Evolutionary conservation across 805 yeast species (phyloP), one percentile per base, ranked within the genome.

Genomic region (Huiozyma naganishii): DNA sequence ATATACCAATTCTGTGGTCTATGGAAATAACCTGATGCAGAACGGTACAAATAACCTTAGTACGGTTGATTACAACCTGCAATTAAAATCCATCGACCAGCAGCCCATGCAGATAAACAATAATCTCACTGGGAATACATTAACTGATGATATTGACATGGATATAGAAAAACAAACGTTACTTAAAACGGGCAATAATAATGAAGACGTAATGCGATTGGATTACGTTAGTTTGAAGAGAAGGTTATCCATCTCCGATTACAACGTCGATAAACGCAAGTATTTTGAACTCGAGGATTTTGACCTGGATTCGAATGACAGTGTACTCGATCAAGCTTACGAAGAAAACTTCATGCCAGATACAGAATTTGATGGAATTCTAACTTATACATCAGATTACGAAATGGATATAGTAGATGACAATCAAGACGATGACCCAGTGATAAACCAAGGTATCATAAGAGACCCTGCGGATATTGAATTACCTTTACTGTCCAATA

Each of bases 241-340:
- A 42, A 46, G 63, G 44, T 44, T 60, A 12, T 60, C 65, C 5
- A 60, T 60, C 11, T 54, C 62, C 7, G 59, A 54, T 23, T 57
- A 57, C 40, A 48, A 57, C 42, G 48, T 50, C 28, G 55, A 55
- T 40, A 52, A 54, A 32, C 53, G 60, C 4, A 54, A 52, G 27
- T 59, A 56, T 44, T 56, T 53, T 45, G 64, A 59, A 43, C 58
- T 55, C 48, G 64, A 58, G 45, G 52, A 44, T 43, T 57, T 59
- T 41, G 59, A 52, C 2, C 12, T 17, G 23, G n/a, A 23, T 17
- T 36, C 13, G 12, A 11, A 10, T 13, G 17, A 7, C 27, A 8
- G n/a, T 9, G 30, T 23, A 27, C 30, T 7, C 8, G 9, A 8
- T 8, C 13, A 37, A 37, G 17, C 7, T 8, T 11, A 30, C 33